phyloP scores from a whole-genome alignment of 2,329 filamentous ascomycete species.

The Triangularia verruculosa region DNA sequence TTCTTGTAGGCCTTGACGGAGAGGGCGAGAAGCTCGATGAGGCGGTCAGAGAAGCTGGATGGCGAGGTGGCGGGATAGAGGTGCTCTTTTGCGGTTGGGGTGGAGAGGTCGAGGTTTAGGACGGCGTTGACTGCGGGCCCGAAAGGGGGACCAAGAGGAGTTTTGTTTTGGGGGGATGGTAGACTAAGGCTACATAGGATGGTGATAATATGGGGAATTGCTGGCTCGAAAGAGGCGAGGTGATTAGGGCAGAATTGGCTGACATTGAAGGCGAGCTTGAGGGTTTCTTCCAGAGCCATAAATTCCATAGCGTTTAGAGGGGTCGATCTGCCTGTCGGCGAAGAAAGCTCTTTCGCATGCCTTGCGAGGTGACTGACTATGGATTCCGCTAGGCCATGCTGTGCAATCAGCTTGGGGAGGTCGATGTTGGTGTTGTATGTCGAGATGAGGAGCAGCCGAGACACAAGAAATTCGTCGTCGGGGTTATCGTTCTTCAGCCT shows the following conservation, averaged over 20 bases:
- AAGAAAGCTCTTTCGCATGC: conserved; percentile 54
- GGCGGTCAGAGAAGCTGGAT: conserved; percentile 57
- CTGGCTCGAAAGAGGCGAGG: conserved; percentile 59
- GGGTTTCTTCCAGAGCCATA: conserved; percentile 77
- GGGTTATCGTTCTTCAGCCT: conserved; percentile 65
- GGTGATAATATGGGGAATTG: conserved; percentile 66
- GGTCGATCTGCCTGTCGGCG: conserved; percentile 30
- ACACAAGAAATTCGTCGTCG: conserved; percentile 83
- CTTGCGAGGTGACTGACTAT: conserved; percentile 68
- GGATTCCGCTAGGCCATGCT: conserved; percentile 64
- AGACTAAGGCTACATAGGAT: conserved; percentile 62
- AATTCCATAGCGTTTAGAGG: conserved; percentile 61
- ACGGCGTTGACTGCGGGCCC: conserved; percentile 75
- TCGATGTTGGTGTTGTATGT: conserved; percentile 74
- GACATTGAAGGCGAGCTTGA: conserved; percentile 88
- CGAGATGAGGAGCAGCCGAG: conserved; percentile 74
- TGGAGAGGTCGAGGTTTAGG: conserved; percentile 70
- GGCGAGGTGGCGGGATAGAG: conserved; percentile 65
- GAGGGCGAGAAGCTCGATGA: conserved; percentile 68
- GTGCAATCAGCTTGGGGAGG: conserved; percentile 61
- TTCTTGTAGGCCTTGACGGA: conserved; percentile 63
- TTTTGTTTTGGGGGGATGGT: conserved; percentile 42
- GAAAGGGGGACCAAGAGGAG: conserved; percentile 70
- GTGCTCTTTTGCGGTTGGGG: conserved; percentile 49
- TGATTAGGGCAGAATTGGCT: conserved; percentile 69